Evolutionary conservation across 176 grass and related monocot genomes (phyloP).

Genomic region (Chrysopogon serrulatus): DNA sequence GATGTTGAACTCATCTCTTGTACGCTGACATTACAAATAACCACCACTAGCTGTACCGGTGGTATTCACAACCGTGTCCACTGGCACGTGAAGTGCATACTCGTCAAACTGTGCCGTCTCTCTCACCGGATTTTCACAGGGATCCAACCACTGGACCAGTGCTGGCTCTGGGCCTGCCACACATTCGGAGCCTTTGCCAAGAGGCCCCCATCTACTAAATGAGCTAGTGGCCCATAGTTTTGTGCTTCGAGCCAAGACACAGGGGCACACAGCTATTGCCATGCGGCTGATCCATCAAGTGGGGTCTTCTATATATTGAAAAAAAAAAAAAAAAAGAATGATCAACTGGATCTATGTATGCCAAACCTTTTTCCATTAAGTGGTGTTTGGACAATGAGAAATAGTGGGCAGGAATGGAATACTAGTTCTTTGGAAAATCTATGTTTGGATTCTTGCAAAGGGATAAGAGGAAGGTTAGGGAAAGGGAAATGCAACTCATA

Average conservation of each 20-base stretch:
- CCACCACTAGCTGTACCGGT: too few relatives aligned
- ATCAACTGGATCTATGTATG: not conserved
- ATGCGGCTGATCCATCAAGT: not conserved
- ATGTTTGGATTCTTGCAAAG: not conserved
- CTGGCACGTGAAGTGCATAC: not conserved
- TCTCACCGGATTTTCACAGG: not conserved
- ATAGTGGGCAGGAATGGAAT: not conserved
- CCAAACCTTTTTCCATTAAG: too few relatives aligned
- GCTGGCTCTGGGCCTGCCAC: not conserved
- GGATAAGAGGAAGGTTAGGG: not conserved
- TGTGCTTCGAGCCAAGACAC: not conserved
- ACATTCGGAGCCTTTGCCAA: not conserved
- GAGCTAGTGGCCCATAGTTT: not conserved
- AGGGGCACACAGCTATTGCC: not conserved
- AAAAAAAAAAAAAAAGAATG: too few relatives aligned
- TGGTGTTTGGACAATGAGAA: not conserved
- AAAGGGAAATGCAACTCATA: not conserved
- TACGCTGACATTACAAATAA: not conserved
- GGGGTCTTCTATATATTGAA: not conserved
- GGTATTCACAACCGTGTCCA: not conserved
- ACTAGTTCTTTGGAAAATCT: not conserved
- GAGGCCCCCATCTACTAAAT: not conserved
- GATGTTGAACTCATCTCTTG: not conserved
- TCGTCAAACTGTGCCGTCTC: not conserved
- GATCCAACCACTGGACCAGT: not conserved